These are phyloP conservation scores for Meredithiella fracta DNA, from an alignment of 2,329 filamentous ascomycete species.

Conservation along the genomic window DNA sequence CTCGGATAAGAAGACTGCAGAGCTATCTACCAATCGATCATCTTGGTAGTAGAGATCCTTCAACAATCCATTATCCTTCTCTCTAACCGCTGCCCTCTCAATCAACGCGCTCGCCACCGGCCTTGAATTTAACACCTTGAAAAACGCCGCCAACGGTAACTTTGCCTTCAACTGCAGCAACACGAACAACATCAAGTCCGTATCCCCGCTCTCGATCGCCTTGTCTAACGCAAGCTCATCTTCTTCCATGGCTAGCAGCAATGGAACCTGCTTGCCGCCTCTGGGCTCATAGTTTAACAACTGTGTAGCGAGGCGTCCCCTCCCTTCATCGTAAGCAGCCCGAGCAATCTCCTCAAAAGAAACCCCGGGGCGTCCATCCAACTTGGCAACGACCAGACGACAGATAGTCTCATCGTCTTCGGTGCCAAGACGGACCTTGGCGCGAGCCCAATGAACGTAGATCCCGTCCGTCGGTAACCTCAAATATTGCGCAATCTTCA, in stretches of 20 bases:
- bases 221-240: conserved; percentile 91
- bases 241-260: conserved; percentile 88
- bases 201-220: conserved; percentile 87
- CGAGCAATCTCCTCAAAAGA: conserved; percentile 91
- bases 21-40: conserved; percentile 74
- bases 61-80: conserved; percentile 60
- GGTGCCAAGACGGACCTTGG: conserved; percentile 73
- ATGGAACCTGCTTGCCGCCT: conserved; percentile 86
- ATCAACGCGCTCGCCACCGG: conserved; percentile 79
- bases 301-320: conserved; percentile 73
- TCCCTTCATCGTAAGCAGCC: conserved; percentile 85
- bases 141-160: conserved; percentile 77
- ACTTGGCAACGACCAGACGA: conserved; percentile 66
- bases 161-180: conserved; percentile 79
- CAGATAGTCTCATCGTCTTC: conserved; percentile 84
- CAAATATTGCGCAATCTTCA: conserved; percentile 76
- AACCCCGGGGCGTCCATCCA: conserved; percentile 77
- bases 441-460: conserved; percentile 91
- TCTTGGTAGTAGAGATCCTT: conserved; percentile 98
- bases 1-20: conserved; percentile 73
- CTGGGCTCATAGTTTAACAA: conserved; percentile 86
- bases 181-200: conserved; percentile 81
- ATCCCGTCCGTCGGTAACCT: conserved; percentile 75
- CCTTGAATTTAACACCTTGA: conserved; percentile 72
- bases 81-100: conserved; percentile 57